These are phyloP conservation scores for Bipolaris zeicola DNA, from an alignment of 2,329 filamentous ascomycete species.

Conservation along the genomic window DNA sequence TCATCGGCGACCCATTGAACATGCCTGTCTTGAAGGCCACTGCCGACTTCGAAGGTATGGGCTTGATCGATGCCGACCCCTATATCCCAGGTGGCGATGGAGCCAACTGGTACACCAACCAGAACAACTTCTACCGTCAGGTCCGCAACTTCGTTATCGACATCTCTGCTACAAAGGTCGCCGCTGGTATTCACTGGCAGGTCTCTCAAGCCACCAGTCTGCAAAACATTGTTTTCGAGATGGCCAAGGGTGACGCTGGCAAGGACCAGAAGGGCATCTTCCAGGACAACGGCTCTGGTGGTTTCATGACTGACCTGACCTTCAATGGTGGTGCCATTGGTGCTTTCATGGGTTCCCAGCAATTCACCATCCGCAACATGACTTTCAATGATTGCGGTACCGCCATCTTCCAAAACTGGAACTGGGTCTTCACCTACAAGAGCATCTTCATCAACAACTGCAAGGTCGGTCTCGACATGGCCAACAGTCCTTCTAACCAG, in stretches of 20 bases:
- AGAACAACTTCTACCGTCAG: slow-evolving; percentile 63
- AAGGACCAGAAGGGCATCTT: slow-evolving; percentile 64
- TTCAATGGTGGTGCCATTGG: slow-evolving; percentile 67
- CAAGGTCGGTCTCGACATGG: slow-evolving; percentile 57
- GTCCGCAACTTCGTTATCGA: slow-evolving; percentile 62
- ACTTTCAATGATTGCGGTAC: slow-evolving; percentile 57
- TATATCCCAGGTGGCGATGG: slow-evolving; percentile 69
- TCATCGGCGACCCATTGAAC: slow-evolving; percentile 78
- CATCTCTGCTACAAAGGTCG: slow-evolving; percentile 46
- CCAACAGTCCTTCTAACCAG: slow-evolving; percentile 64
- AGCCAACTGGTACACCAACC: slow-evolving; percentile 58
- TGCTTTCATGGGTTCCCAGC: slow-evolving; percentile 67
- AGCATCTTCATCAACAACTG: slow-evolving; percentile 55
- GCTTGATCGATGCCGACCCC: slow-evolving; percentile 85
- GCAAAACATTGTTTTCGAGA: slow-evolving; percentile 66
- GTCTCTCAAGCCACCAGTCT: slow-evolving; percentile 68
- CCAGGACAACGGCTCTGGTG: slow-evolving; percentile 65
- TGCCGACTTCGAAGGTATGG: slow-evolving; percentile 76
- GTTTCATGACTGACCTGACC: slow-evolving; percentile 63
- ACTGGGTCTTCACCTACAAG: slow-evolving; percentile 59
- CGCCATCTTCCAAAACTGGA: slow-evolving; percentile 61
- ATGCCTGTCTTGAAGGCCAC: slow-evolving; percentile 73
- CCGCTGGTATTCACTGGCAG: slow-evolving; percentile 68
- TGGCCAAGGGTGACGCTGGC: slow-evolving; percentile 53
- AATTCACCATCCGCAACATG: slow-evolving; percentile 61